Conservation (phyloP, 2,329 filamentous ascomycete genomes). For the Penicillium paneum region DNA sequence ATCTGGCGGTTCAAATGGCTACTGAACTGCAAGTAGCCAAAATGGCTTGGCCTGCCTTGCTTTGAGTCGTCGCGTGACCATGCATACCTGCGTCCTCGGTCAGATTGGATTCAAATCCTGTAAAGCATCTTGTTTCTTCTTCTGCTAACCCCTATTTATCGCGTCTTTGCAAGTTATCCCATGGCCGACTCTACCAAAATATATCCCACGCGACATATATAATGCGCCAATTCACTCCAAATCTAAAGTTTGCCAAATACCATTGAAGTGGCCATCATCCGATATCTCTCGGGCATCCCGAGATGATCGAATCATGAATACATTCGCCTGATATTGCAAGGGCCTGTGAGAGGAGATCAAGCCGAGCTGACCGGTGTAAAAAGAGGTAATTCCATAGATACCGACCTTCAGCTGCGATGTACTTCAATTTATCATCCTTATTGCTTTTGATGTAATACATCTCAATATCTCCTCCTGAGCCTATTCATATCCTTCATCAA, state of each 20-base stretch:
- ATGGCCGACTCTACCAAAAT: not conserved
- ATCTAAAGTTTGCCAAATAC: not conserved
- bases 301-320: no score
- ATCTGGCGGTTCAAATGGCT: slow-evolving; percentile 61
- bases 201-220: not conserved
- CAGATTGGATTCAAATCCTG: slow-evolving; percentile 28
- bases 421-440: not conserved
- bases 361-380: no score
- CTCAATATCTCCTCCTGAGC: not conserved
- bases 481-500: not conserved
- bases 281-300: not conserved
- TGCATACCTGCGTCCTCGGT: slow-evolving; percentile 50
- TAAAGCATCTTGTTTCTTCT: slow-evolving; percentile 49
- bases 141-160: not conserved
- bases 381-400: no score
- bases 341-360: no score
- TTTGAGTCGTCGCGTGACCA: slow-evolving; percentile 59
- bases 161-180: no score
- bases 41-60: slow-evolving; percentile 49
- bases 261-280: not conserved
- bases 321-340: no score
- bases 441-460: not conserved
- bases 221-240: not conserved
- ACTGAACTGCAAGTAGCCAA: slow-evolving; percentile 61
- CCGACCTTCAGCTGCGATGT: not conserved